A percentile compares a stretch with the other conserved stretches of the same genome.
phyloP scores from a whole-genome alignment of 352 stramenopile species.

The Pythium periplocum region DNA sequence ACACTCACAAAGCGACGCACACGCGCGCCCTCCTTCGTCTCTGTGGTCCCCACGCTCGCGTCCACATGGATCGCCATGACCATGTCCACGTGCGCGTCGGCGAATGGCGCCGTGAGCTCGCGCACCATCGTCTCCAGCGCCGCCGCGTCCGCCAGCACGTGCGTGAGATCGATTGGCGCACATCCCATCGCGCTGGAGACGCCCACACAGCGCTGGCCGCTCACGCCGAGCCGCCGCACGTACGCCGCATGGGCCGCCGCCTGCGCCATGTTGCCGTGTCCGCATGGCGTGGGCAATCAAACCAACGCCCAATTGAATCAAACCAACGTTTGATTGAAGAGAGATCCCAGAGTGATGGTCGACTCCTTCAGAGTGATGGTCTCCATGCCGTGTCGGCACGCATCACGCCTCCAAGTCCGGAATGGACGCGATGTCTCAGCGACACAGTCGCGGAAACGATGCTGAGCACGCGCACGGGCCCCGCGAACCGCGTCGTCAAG shows the following conservation, averaged over 20 bases:
- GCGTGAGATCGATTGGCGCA: slow-evolving; percentile 32
- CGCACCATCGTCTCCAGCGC: slow-evolving; percentile 27
- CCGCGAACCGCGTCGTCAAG: slow-evolving; percentile 27
- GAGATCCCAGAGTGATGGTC: too few relatives aligned
- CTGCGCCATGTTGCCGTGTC: too few relatives aligned
- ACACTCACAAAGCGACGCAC: slow-evolving; percentile 26
- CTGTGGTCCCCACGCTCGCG: not conserved
- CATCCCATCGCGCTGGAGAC: not conserved
- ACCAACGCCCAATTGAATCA: too few relatives aligned
- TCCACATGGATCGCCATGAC: slow-evolving; percentile 39
- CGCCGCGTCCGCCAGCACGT: slow-evolving; percentile 25
- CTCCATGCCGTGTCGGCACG: too few relatives aligned
- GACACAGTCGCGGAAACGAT: slow-evolving; percentile 15
- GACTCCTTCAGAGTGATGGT: too few relatives aligned
- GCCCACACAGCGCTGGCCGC: slow-evolving; percentile 17
- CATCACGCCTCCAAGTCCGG: too few relatives aligned
- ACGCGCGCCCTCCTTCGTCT: not conserved
- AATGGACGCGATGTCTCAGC: too few relatives aligned
- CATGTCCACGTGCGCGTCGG: slow-evolving; percentile 33
- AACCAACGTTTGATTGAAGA: too few relatives aligned
- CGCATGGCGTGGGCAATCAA: too few relatives aligned
- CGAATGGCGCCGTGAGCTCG: slow-evolving; percentile 42
- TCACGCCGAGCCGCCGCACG: slow-evolving; percentile 38
- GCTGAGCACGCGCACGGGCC: slow-evolving; percentile 19
- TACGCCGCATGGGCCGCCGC: slow-evolving; percentile 13